Base-by-base conservation (phyloP, 2,329 filamentous ascomycete genomes). In the Leptographium galeiforme region DNA sequence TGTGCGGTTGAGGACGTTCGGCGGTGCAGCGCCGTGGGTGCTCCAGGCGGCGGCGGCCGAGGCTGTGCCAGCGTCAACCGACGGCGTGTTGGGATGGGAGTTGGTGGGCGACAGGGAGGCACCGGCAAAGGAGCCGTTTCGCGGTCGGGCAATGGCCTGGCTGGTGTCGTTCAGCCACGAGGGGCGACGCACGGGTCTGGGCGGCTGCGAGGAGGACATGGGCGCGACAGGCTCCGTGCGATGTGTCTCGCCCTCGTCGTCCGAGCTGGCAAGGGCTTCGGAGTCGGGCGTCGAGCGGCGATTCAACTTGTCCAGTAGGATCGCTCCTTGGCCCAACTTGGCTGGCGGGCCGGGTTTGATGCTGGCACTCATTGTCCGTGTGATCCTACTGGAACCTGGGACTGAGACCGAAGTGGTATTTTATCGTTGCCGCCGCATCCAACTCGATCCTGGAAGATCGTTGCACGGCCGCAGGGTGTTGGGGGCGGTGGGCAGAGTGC, bases 231-330 rank as follows among this genome's bases (percentile, higher is more conserved):
- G 16, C 2, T 77, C 78, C 60, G 79, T 72, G 46, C 74, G 74
- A 59, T 78, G 75, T 64, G 81, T 76, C 56, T 95, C 86, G 54
- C 74, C 77, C 67, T 98, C 93, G 66, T 97, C 93, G 67, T 97
- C 93, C 13, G 90, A 96, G 60, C 91, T 97, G 51, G 86, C 89
- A 56, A 97, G 73, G 51, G 88, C 91, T 66, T 97, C 91, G 4
- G 90, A 96, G 65, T 97, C 93, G 25, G 91, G 91, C 1, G 91
- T 96, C 8, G 89, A 89, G 52, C 87, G 85, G 61, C 90, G 81
- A 62, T 87, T 85, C 50, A 85, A 75, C 66, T 89, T 93, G 50
- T 91, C 87, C 38, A 88, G 74, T 48, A 87, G 70, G 41, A 84
- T 72, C 41, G 81, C 80, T 55, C 69, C 68, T 62, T 73, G 71